Evolutionary conservation across 306 rosid species (phyloP), one percentile per base, ranked within the genome.

Genomic region (Trifolium dubium): DNA sequence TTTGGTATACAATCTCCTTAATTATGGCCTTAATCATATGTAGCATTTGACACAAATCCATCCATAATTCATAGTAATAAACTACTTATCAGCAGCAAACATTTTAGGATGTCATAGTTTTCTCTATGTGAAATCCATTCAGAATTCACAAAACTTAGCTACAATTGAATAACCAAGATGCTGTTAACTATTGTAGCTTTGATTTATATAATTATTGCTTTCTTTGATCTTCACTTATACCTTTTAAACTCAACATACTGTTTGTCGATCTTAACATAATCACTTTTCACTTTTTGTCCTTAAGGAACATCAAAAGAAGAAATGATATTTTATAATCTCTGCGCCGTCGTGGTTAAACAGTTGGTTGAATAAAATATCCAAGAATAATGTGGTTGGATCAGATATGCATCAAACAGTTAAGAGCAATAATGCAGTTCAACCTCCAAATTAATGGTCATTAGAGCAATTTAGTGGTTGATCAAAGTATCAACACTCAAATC

Each of bases 341-440:
- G 58, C 9, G 63, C 17, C 31, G 8, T 53, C 53, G 79, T 7
- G 41, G 8, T 39, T 14, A 10, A 74, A 50, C 18, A 37, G 7
- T 39, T 50, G 41, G 55, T 59, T 18, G 59, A 44, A 60, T 60
- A 73, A 44, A 60, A 17, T 61, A 43, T 54, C 6, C 29, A 60
- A 35, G 40, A 64, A 63, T 64, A 19, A 35, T 35, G 14, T 19
- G 11, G 10, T 74, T 49, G 67, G 55, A 58, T 76, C 35, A 76
- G 60, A 67, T 76, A 67, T 35, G 68, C 50, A 66, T 40, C 30
- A 41, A 15, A 17, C 5, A 19, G 34, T 11, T 28, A 31, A 51
- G 49, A 67, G 47, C 74, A 76, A 76, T 67, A 76, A 76, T 76
- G 49, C 67, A 41, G 59, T 10, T 40, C 37, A 15, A 74, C 37